Percentiles rank a stretch among this genome's conserved stretches.
Evolutionary conservation across 106 monocot species (phyloP).

Genomic region (Platanthera guangdongensis): DNA sequence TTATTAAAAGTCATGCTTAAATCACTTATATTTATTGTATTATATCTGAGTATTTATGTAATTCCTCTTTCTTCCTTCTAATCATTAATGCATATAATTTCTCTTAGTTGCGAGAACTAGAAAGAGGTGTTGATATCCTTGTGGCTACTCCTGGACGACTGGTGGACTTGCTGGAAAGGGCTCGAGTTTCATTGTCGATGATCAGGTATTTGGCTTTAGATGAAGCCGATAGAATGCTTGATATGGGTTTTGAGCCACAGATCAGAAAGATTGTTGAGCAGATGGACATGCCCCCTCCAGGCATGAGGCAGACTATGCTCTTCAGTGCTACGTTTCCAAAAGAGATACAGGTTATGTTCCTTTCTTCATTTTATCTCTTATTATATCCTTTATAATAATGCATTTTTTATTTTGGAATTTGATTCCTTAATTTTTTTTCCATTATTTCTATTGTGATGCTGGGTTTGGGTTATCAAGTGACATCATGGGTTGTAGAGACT

Average conservation of each 20-base stretch:
- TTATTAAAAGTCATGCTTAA: too few species aligned
- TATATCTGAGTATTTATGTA: too few species aligned
- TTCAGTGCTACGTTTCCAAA: conserved; percentile 59
- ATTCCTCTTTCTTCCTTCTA: not conserved
- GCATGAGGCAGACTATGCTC: conserved; percentile 51
- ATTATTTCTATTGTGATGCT: not conserved
- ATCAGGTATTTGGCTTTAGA: conserved; percentile 47
- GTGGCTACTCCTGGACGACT: conserved; percentile 56
- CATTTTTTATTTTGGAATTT: not conserved
- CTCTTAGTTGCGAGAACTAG: conserved; percentile 37
- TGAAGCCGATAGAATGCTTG: conserved; percentile 61
- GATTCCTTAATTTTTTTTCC: not conserved
- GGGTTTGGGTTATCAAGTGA: not conserved
- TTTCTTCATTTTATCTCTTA: not conserved
- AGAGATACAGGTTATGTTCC: conserved; percentile 40
- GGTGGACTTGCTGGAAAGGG: conserved; percentile 46
- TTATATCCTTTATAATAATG: not conserved
- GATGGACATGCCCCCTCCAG: conserved; percentile 49
- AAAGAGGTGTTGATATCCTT: conserved; percentile 55
- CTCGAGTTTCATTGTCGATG: conserved; percentile 41
- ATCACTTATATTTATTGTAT: too few species aligned
- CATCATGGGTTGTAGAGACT: not conserved
- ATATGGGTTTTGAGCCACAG: conserved; percentile 65
- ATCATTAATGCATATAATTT: not conserved
- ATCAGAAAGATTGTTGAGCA: conserved; percentile 53